Percentiles rank a stretch among this genome's conserved stretches.
Conservation (phyloP, 345 rosid genomes). For the Angophora floribunda region DNA sequence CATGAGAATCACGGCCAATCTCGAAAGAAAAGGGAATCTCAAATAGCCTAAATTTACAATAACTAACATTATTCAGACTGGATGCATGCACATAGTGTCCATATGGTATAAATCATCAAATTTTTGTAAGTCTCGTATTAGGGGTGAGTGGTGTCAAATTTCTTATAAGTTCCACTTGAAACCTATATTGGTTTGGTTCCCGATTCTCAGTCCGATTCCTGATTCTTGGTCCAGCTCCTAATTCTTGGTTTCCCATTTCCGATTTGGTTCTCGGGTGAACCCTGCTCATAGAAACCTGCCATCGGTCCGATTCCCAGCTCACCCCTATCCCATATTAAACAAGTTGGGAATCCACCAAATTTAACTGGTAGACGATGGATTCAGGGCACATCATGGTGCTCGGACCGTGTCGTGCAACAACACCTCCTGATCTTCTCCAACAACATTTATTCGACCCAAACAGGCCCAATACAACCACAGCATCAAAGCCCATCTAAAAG, state of each 20-base stretch:
- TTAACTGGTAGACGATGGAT: background rate
- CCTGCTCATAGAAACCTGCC: no score
- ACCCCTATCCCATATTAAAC: background rate
- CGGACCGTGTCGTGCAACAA: background rate
- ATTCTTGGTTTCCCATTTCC: no score
- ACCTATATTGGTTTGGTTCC: no score
- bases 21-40: background rate
- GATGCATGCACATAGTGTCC: no score
- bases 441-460: background rate
- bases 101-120: background rate
- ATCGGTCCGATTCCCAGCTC: background rate
- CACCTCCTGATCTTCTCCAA: background rate
- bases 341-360: background rate
- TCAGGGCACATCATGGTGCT: background rate
- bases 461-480: background rate
- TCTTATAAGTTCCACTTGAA: no score
- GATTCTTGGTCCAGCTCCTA: no score
- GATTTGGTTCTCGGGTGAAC: no score
- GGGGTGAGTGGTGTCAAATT: no score
- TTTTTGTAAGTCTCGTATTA: background rate
- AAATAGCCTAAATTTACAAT: background rate
- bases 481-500: background rate
- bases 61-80: background rate
- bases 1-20: background rate
- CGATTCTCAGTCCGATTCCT: no score